Conservation (phyloP, 1,139 yeast genomes). For the Geotrichum aggregatum region DNA sequence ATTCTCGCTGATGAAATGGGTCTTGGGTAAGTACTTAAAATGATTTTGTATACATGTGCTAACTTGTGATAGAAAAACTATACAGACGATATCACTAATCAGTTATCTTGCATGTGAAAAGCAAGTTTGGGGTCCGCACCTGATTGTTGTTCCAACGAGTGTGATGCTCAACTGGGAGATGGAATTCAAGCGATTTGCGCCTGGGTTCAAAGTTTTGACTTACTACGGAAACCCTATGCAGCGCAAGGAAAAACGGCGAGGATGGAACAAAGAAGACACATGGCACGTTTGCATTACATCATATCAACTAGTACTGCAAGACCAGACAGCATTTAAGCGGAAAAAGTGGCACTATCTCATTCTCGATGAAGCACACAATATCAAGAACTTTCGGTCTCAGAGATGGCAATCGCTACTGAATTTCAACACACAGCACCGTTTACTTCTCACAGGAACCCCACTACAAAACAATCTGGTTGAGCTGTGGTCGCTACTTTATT, state of each 20-base stretch:
- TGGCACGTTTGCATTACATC: slow-evolving; percentile 97
- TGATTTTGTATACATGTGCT: slow-evolving; percentile 22
- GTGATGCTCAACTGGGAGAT: slow-evolving; percentile 99
- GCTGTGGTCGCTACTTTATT: slow-evolving; percentile 88
- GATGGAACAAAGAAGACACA: slow-evolving; percentile 95
- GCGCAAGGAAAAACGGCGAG: slow-evolving; percentile 89
- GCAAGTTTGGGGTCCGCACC: slow-evolving; percentile 96
- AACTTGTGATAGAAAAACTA: slow-evolving; percentile 52
- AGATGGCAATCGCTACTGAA: slow-evolving; percentile 95
- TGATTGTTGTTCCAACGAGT: slow-evolving; percentile 94
- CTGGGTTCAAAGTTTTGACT: slow-evolving; percentile 92
- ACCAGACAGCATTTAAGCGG: slow-evolving; percentile 87
- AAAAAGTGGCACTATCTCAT: slow-evolving; percentile 96
- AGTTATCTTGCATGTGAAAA: slow-evolving; percentile 90
- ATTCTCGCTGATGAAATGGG: slow-evolving; percentile 99
- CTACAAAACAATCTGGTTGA: slow-evolving; percentile 88
- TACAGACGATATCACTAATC: slow-evolving; percentile 85
- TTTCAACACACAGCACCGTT: slow-evolving; percentile 84
- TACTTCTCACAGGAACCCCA: slow-evolving; percentile 92
- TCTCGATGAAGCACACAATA: slow-evolving; percentile 96
- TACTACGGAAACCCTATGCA: slow-evolving; percentile 98
- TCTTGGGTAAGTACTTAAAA: slow-evolving; percentile 49
- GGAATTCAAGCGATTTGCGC: slow-evolving; percentile 98
- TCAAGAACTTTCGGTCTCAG: slow-evolving; percentile 91
- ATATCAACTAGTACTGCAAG: slow-evolving; percentile 93